Conservation (phyloP, 208 protist genomes). For the Leishmania tropica region DNA sequence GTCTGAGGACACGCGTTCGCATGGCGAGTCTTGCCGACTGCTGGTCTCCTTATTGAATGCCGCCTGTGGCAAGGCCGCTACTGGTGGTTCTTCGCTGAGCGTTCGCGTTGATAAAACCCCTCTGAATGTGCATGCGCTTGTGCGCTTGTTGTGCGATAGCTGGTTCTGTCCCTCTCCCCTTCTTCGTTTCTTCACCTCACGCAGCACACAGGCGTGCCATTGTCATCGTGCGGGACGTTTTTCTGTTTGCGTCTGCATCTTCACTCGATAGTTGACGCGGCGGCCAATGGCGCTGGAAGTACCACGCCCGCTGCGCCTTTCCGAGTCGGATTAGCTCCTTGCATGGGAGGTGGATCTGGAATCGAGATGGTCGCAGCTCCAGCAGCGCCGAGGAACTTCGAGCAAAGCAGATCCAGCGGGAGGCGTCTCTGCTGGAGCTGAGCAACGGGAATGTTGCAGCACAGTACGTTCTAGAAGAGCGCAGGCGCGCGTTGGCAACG, state of each 20-base stretch:
- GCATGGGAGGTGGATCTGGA: slow-evolving; percentile 17
- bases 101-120: neutral
- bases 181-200: neutral
- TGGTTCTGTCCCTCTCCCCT: neutral
- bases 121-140: neutral
- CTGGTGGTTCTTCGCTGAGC: neutral
- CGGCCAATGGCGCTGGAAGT: slow-evolving; percentile 11
- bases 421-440: slow-evolving; percentile 46
- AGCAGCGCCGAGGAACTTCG: slow-evolving; percentile 4
- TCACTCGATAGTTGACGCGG: neutral
- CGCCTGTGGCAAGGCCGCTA: neutral
- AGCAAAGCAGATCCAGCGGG: slow-evolving; percentile 26
- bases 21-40: neutral
- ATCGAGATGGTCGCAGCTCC: slow-evolving; percentile 16
- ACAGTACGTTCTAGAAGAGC: slow-evolving; percentile 12
- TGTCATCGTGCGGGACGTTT: neutral
- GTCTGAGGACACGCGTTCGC: neutral
- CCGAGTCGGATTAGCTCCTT: slow-evolving; percentile 20
- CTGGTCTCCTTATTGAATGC: neutral
- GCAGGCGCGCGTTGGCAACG: slow-evolving; percentile 24
- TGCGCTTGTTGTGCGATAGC: neutral
- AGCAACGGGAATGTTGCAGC: slow-evolving; percentile 40
- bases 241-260: neutral
- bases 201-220: neutral
- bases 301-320: slow-evolving; percentile 7